Conservation (phyloP, 352 stramenopile species). For the Phytophthora pisi region DNA sequence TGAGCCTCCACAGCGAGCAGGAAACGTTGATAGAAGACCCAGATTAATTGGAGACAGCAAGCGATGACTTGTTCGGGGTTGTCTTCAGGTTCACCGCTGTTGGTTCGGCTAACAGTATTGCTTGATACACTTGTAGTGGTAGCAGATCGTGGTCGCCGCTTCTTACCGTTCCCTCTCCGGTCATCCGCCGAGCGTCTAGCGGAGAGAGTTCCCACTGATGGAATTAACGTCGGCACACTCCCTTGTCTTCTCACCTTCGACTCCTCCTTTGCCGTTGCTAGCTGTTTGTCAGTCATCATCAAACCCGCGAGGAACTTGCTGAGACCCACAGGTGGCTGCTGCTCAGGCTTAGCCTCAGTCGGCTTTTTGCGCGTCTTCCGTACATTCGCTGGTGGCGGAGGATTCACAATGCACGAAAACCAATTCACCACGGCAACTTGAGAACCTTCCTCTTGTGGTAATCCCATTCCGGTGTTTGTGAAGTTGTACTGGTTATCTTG, state of each 20-base stretch:
- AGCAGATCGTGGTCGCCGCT: slow-evolving; percentile 14
- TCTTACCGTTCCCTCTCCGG: slow-evolving; percentile 11
- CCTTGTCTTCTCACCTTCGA: slow-evolving; percentile 40
- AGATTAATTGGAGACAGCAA: slow-evolving; percentile 47
- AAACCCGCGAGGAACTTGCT: slow-evolving; percentile 45
- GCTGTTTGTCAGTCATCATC: slow-evolving; percentile 44
- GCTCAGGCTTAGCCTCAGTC: slow-evolving; percentile 13
- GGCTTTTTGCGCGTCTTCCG: slow-evolving; percentile 26
- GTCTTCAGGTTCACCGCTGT: slow-evolving; percentile 13
- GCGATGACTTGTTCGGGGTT: slow-evolving; percentile 14
- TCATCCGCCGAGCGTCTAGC: slow-evolving; percentile 14
- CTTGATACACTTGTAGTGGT: slow-evolving; percentile 3
- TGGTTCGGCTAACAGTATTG: slow-evolving; percentile 2
- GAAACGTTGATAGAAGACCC: slow-evolving; percentile 66
- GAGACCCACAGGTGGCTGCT: slow-evolving; percentile 1
- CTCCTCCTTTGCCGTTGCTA: slow-evolving; percentile 33
- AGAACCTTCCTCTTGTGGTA: slow-evolving; percentile 6
- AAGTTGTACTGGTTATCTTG: slow-evolving; percentile 30
- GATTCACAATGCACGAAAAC: slow-evolving; percentile 32
- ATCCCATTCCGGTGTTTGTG: background rate
- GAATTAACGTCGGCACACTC: slow-evolving; percentile 42
- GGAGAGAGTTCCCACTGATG: slow-evolving; percentile 11
- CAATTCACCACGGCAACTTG: slow-evolving; percentile 11
- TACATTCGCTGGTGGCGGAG: slow-evolving; percentile 7
- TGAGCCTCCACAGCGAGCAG: slow-evolving; percentile 55